Conservation (phyloP, 140 eudicot genomes). For the Stevia rebaudiana region DNA sequence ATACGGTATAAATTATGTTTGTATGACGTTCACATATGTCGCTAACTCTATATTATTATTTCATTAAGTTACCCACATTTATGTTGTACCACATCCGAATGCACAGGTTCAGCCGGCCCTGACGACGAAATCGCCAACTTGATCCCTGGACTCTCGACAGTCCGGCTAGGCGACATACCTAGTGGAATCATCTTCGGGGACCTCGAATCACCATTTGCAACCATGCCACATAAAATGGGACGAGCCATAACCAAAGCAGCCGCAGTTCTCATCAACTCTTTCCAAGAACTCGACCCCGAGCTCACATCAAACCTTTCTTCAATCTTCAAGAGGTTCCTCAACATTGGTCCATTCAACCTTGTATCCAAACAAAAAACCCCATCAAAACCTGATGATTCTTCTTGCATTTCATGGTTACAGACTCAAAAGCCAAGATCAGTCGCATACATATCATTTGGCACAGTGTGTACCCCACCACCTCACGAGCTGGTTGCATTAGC, state of each 20-base stretch:
- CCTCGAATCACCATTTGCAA: slow-evolving; percentile 39
- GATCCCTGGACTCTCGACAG: slow-evolving; percentile 38
- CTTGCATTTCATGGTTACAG: slow-evolving; percentile 48
- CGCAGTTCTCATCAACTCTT: slow-evolving; percentile 48
- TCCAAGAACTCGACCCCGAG: slow-evolving; percentile 42
- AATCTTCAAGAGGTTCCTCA: slow-evolving; percentile 27
- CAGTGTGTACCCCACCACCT: too few relatives aligned
- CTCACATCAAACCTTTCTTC: slow-evolving; percentile 31
- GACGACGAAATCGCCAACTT: slow-evolving; percentile 31
- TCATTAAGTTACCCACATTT: neutral
- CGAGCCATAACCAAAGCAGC: slow-evolving; percentile 31
- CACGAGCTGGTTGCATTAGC: slow-evolving; percentile 38
- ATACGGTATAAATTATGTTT: too few relatives aligned
- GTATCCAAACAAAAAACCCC: slow-evolving; percentile 20
- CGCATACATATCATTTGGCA: slow-evolving; percentile 57
- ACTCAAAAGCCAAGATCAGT: slow-evolving; percentile 35
- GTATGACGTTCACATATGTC: too few relatives aligned
- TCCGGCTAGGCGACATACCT: slow-evolving; percentile 41
- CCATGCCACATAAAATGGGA: slow-evolving; percentile 57
- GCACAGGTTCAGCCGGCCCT: slow-evolving; percentile 26
- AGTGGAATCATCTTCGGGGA: slow-evolving; percentile 40
- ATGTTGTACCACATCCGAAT: neutral
- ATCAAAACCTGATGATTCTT: slow-evolving; percentile 20
- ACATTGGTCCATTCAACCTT: slow-evolving; percentile 45
- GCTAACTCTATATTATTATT: too few relatives aligned